These are phyloP conservation scores for Darksidea phi DNA, from an alignment of 495 filamentous ascomycete species.

Conservation along the genomic window DNA sequence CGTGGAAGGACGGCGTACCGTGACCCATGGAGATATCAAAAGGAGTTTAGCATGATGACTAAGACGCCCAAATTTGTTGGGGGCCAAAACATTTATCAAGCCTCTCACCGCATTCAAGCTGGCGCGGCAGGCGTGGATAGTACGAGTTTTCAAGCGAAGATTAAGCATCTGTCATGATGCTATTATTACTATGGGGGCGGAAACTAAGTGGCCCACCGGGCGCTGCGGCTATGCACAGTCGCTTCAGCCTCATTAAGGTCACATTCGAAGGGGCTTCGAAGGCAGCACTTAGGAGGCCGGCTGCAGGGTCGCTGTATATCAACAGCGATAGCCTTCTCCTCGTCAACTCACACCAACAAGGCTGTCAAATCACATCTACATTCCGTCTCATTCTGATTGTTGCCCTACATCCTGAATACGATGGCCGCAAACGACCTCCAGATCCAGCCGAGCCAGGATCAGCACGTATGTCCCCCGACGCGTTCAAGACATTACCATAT, in stretches of 20 bases:
- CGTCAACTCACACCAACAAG: slow-evolving; percentile 8
- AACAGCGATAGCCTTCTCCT: slow-evolving; percentile 17
- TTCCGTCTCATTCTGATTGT: neutral
- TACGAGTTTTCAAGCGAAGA: no score
- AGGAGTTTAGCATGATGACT: neutral
- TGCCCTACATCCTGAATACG: neutral
- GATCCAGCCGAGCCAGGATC: slow-evolving; percentile 16
- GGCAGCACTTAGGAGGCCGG: slow-evolving; percentile 30
- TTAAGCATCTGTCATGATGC: no score
- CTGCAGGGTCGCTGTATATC: slow-evolving; percentile 17
- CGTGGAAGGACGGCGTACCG: neutral
- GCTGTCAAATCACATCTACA: slow-evolving; percentile 11
- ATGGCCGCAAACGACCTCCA: slow-evolving; percentile 22
- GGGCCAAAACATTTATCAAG: neutral
- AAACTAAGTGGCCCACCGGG: no score
- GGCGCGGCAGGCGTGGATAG: no score
- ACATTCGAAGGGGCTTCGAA: neutral
- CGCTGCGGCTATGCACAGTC: neutral
- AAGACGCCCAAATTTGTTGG: neutral
- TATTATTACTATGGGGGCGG: no score
- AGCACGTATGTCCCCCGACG: slow-evolving; percentile 4
- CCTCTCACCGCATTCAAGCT: neutral
- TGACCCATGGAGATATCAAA: neutral
- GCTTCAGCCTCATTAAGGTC: slow-evolving; percentile 2
- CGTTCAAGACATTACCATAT: slow-evolving; percentile 13